These are phyloP conservation scores for Leccinum subgranulosum DNA, from an alignment of 768 basidiomycete genomes.

Conservation along the genomic window DNA sequence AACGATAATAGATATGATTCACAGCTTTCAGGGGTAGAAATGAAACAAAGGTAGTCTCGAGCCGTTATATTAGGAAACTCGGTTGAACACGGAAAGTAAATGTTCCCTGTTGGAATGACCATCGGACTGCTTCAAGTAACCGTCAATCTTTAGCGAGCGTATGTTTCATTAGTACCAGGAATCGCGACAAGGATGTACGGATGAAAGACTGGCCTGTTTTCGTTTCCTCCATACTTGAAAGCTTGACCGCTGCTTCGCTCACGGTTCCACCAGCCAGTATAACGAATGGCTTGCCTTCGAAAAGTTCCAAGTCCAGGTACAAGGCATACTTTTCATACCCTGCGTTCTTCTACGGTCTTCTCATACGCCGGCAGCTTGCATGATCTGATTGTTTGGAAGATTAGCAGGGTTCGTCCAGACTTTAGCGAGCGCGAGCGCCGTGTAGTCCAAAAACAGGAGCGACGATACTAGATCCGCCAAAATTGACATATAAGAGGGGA, in stretches of 20 bases:
- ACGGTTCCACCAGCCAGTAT: slow-evolving; percentile 13
- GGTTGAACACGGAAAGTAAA: too few relatives aligned
- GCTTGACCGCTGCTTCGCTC: slow-evolving; percentile 7
- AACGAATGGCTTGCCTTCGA: too few relatives aligned
- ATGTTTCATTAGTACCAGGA: neutral
- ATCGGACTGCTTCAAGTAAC: too few relatives aligned
- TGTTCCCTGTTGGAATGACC: too few relatives aligned
- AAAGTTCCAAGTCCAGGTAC: too few relatives aligned
- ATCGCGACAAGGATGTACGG: neutral
- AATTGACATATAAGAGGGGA: neutral
- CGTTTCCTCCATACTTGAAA: slow-evolving; percentile 14
- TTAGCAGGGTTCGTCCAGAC: slow-evolving; percentile 15
- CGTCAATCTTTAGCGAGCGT: too few relatives aligned
- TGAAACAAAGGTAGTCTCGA: too few relatives aligned
- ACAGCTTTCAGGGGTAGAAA: too few relatives aligned
- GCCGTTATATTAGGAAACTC: too few relatives aligned
- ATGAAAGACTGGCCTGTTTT: slow-evolving; percentile 11
- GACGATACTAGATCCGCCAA: neutral
- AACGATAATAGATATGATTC: too few relatives aligned
- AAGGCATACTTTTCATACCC: slow-evolving; percentile 9
- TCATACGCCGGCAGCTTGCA: slow-evolving; percentile 2
- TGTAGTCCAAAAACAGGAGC: neutral
- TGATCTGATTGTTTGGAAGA: neutral
- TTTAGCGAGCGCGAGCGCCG: slow-evolving; percentile 10
- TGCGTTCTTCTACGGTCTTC: slow-evolving; percentile 2